Base-by-base conservation (phyloP, 176 grass and related monocot genomes). In the Cenchrus fungigraminus region DNA sequence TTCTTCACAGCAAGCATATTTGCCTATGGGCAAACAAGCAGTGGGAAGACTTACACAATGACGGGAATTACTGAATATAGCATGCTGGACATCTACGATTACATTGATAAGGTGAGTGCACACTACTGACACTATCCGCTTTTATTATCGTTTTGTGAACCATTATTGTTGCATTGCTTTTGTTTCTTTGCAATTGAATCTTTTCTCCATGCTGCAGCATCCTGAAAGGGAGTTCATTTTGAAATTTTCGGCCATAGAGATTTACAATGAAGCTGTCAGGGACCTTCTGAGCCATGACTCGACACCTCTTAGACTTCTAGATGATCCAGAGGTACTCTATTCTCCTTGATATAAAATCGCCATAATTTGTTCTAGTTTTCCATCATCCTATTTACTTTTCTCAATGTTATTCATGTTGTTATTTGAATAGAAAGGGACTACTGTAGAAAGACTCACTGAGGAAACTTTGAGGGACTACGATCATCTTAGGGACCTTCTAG, bases 1-100 rank as follows among this genome's bases (percentile, higher is more conserved):
- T 56, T 89, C 75, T 78, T 85, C 76, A 37, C 90, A 99, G 97
- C 97, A 64, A 96, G 97, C 73, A 92, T 99, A 87, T 99, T 99
- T 74, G 97, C 97, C 0, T 99, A 99, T 77, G 97, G 97, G 28
- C 97, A 99, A 84, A 99, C 97, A 44, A 99, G 97, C 61, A 99
- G 97, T 31, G 97, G 97, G 51, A 96, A 99, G 84, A 99, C 97
- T 58, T 96, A 96, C 79, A 99, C 97, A 1, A 96, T 99, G 97
- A 94, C 79, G 1, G 97, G 97, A 16, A 91, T 99, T 50, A 99
- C 97, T 0, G 91, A 94, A 46, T 90, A 94, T 29, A 84, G 91
- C 42, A 71, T 99, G 55, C 73, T 82, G 37, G 97, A 99, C 85
- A 92, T 99, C 66, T 99, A 99, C 62, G 88, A 90, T 31, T 88